Base-by-base conservation (phyloP, 2,329 filamentous ascomycete genomes). In the Hymenoscyphus repandus region DNA sequence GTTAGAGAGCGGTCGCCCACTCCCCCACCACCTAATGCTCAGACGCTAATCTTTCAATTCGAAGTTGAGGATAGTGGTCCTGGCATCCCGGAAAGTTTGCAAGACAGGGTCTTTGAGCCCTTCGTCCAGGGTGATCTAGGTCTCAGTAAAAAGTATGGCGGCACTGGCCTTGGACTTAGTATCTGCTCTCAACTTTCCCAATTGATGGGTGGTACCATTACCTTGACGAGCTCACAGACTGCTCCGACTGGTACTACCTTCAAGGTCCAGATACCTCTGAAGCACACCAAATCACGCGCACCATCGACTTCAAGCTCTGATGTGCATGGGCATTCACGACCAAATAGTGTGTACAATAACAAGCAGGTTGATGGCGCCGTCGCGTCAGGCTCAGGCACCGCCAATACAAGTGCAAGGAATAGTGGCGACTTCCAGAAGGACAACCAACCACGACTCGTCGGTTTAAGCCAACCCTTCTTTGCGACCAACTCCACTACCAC, bases 71-170 rank as follows among this genome's bases (percentile, higher is more conserved):
- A 96, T 59, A 92, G 85, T 0, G 91, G 91, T 0, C 90, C 90
- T 0, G 91, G 91, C 27, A 95, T 96, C 50, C 82, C 89, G 0
- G 79, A 83, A 6, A 73, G 85, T 56, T 80, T 95, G 67, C 89
- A 90, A 60, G 75, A 88, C 50, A 85, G 85, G 58, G 89, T 96
- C 9, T 96, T 96, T 65, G 91, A 96, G 66, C 91, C 91, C 0
- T 96, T 96, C 64, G 88, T 96, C 0, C 91, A 96, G 68, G 91
- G 88, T n/a, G 90, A 96, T 64, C 72, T 93, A 1, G 88, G 90
- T 1, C 71, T 96, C 13, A 95, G 87, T 72, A 95, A 90, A 68
- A 93, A 93, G 63, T 95, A 85, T 64, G 90, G 90, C 15, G 91
- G 91, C 13, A 96, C 91, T 1, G 91, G 91, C 3, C 73, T 96